Evolutionary conservation across 176 grass and related monocot species (phyloP).

Genomic region (Oryza brachyantha): DNA sequence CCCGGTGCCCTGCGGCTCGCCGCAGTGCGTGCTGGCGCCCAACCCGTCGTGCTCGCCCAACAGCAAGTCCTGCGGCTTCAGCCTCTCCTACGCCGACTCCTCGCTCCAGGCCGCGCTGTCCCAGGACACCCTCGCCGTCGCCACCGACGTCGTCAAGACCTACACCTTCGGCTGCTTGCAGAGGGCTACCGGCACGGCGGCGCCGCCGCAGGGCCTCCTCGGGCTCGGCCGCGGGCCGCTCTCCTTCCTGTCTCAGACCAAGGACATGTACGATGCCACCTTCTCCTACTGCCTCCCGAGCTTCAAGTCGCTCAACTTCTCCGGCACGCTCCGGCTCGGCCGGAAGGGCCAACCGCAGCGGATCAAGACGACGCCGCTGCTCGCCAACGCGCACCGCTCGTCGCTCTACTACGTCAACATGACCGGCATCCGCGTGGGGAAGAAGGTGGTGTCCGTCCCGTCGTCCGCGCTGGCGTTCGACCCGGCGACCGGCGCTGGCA

Average conservation of each 20-base stretch:
- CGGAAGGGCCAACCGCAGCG: conserved; percentile 56
- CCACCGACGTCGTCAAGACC: conserved; percentile 44
- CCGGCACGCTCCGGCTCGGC: conserved; percentile 80
- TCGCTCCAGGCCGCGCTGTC: conserved; percentile 51
- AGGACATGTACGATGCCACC: conserved; percentile 49
- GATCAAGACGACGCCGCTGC: conserved; percentile 80
- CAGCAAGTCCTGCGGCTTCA: conserved; percentile 58
- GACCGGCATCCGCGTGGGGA: conserved; percentile 70
- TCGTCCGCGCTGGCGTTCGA: conserved; percentile 60
- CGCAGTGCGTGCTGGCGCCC: conserved; percentile 50
- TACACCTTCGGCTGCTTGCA: conserved; percentile 89
- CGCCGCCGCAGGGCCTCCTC: conserved; percentile 77
- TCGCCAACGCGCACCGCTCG: conserved; percentile 63
- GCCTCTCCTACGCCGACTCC: conserved; percentile 62
- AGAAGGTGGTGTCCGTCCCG: conserved; percentile 58
- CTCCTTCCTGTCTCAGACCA: conserved; percentile 82
- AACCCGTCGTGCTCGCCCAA: conserved; percentile 41
- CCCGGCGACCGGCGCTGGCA: conserved; percentile 68
- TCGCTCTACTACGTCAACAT: conserved; percentile 98
- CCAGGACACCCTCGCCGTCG: conserved; percentile 73
- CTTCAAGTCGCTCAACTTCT: conserved; percentile 84
- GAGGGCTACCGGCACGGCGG: conserved; percentile 61
- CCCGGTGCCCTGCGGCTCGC: conserved; percentile 51
- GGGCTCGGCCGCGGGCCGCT: conserved; percentile 76
- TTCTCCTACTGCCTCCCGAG: conserved; percentile 95